Percentiles rank a stretch among this genome's conserved stretches.
Conservation (phyloP, 176 grass and related monocot species). For the Saccharum spontaneum region DNA sequence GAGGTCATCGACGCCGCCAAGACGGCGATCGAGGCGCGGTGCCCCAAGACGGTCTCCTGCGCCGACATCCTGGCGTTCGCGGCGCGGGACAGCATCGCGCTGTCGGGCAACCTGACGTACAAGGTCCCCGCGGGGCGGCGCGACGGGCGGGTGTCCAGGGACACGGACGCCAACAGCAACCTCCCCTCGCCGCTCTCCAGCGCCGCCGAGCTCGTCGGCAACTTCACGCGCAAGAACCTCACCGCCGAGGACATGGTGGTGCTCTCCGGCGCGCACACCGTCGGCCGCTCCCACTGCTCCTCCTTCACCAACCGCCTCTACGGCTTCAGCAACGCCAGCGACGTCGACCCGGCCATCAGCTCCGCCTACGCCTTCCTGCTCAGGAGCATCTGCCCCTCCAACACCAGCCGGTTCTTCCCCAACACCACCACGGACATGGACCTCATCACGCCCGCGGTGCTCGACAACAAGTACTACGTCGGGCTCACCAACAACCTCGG, state of each 20-base stretch:
- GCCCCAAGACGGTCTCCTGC: conserved; percentile 55
- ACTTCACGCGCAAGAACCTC: conserved; percentile 51
- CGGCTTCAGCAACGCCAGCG: conserved; percentile 46
- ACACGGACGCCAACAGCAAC: conserved; percentile 23
- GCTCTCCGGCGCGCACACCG: conserved; percentile 63
- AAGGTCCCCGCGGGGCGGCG: conserved; percentile 54
- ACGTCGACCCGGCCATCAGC: conserved; percentile 59
- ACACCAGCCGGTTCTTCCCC: conserved; percentile 57
- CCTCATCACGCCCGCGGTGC: conserved; percentile 53
- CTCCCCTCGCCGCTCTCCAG: conserved; percentile 40
- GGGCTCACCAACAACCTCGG: conserved; percentile 55
- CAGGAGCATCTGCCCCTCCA: conserved; percentile 43
- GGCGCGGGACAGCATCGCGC: conserved; percentile 41
- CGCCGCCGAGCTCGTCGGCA: conserved; percentile 36
- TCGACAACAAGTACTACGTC: conserved; percentile 79
- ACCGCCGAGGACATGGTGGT: conserved; percentile 66
- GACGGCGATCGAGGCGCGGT: conserved; percentile 52
- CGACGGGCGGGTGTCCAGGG: conserved; percentile 34
- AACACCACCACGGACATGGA: conserved; percentile 53
- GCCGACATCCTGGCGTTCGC: conserved; percentile 69
- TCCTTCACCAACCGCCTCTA: conserved; percentile 59
- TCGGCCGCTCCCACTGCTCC: conserved; percentile 58
- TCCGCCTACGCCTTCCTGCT: conserved; percentile 62
- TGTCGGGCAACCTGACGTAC: conserved; percentile 32
- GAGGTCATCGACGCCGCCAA: conserved; percentile 61